Evolutionary conservation across 2,329 filamentous ascomycete species (phyloP), one percentile per base, ranked within the genome.

Genomic region (Aspergillus fumigatus): DNA sequence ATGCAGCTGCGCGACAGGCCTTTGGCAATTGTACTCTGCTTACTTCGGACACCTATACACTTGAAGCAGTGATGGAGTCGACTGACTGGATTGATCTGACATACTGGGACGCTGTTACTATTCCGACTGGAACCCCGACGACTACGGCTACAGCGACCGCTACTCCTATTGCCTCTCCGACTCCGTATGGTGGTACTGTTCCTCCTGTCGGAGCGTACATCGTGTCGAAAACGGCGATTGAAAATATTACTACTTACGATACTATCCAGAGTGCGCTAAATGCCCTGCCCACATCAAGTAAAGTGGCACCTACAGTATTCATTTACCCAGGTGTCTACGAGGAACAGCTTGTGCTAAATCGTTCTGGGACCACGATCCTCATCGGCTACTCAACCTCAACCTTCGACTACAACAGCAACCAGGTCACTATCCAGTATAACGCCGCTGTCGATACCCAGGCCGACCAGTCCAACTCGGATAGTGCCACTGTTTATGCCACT

Each of bases 291-390:
- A 68, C 65, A 9, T 70, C 70, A 1, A 73, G 69, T 57, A 74
- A 73, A 62, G 67, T 58, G 3, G 55, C 59, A 2, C 54, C 56
- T 8, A 76, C 73, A 1, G 68, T 76, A 6, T 75, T 76, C 59
- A 75, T 76, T 55, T 75, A 75, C 54, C 73, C 73, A 29, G 74
- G 74, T 32, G 64, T 67, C 1, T 76, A 76, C 57, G 62, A 73
- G 17, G 74, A 76, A 60, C 70, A 76, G 61, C 62, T 76, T 21
- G 63, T 73, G 11, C 62, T 76, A 48, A 74, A 67, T 60, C 72
- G 72, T 57, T 68, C 72, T 17, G 74, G 74, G 5, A 68, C 69
- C 0, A 75, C 74, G 19, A 72, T 75, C 45, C 73, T 77, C 61
- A 62, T 70, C 48, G 75, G 74, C 5, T 76, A 76, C 63, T 70